Evolutionary conservation across 371 early-diverging fungal genomes (phyloP).

Genomic region (Rhizopus delemar): DNA sequence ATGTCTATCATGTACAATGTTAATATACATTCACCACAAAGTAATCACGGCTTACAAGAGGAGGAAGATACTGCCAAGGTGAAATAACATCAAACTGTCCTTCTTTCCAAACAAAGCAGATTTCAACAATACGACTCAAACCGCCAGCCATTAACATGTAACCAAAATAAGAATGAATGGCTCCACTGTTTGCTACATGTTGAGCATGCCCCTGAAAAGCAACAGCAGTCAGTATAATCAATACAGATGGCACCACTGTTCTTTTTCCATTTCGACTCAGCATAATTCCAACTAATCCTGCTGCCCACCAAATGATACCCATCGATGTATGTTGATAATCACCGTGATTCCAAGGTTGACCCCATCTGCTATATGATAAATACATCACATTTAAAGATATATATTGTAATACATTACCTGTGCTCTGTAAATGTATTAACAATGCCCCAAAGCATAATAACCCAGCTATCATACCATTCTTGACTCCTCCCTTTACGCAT

Average conservation of each 20-base stretch:
- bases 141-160: conserved; percentile 63
- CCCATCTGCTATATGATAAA: conserved; percentile 36
- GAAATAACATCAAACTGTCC: conserved; percentile 34
- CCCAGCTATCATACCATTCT: conserved; percentile 71
- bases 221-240: conserved; percentile 66
- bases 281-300: conserved; percentile 59
- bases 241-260: conserved; percentile 60
- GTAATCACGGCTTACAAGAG: conserved; percentile 38
- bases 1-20: conserved; percentile 22
- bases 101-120: conserved; percentile 57
- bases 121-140: conserved; percentile 60
- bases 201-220: conserved; percentile 66
- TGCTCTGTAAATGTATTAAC: conserved; percentile 74
- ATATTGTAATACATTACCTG: conserved; percentile 34
- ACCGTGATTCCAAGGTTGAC: conserved; percentile 62
- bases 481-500: conserved; percentile 59
- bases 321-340: conserved; percentile 71
- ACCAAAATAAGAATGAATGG: conserved; percentile 68
- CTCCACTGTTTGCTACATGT: conserved; percentile 58
- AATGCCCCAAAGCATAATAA: conserved; percentile 68
- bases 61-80: conserved; percentile 52
- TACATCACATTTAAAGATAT: not conserved
- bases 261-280: conserved; percentile 58
- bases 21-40: not conserved
- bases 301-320: conserved; percentile 73